Conservation (phyloP, 2,329 filamentous ascomycete genomes). For the Neonectria ditissima region DNA sequence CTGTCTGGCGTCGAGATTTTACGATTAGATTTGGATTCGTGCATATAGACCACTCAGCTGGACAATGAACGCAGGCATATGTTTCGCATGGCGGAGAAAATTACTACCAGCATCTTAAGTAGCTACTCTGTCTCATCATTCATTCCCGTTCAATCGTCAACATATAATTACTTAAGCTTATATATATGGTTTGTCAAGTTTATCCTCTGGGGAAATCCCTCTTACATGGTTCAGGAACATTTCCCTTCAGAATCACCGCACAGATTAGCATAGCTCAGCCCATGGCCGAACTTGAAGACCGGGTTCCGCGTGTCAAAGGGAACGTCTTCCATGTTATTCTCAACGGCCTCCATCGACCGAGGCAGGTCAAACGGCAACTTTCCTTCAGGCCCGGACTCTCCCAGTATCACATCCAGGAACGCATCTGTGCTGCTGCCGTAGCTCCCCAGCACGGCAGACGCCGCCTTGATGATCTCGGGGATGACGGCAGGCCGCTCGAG, state of each 20-base stretch:
- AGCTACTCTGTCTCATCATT: neutral
- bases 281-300: conserved; percentile 42
- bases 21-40: neutral
- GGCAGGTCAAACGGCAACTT: conserved; percentile 49
- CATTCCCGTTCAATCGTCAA: neutral
- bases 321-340: conserved; percentile 41
- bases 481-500: conserved; percentile 56
- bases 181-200: too few relatives aligned
- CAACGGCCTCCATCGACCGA: conserved; percentile 54
- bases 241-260: neutral
- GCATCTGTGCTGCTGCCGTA: conserved; percentile 54
- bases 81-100: neutral
- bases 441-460: conserved; percentile 53
- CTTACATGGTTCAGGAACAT: neutral
- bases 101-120: neutral
- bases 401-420: conserved; percentile 58
- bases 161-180: neutral
- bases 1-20: neutral
- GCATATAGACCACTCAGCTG: neutral
- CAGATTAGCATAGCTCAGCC: conserved; percentile 21
- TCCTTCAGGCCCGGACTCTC: conserved; percentile 39
- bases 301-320: conserved; percentile 43
- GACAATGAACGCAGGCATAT: neutral
- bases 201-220: too few relatives aligned
- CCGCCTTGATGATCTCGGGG: conserved; percentile 54